Conservation (phyloP, 257 asterid species). For the Solanum pennellii region DNA sequence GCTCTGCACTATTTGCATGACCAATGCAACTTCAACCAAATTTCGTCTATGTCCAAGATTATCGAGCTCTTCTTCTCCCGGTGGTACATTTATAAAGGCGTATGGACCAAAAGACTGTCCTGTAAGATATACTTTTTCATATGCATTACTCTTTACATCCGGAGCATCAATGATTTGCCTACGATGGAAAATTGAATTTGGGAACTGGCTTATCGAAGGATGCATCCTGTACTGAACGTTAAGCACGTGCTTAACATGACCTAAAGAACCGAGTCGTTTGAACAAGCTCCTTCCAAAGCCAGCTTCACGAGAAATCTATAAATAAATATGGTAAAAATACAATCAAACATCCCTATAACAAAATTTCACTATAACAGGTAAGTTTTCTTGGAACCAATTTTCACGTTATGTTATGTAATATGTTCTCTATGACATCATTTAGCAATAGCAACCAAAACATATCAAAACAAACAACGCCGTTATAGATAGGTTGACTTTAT, state of each 20-base stretch:
- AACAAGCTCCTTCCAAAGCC: neutral
- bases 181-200: neutral
- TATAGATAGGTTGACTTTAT: neutral
- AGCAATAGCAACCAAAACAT: neutral
- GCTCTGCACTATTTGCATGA: conserved; percentile 28
- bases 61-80: conserved; percentile 40
- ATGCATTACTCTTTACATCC: neutral
- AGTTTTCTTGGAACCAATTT: neutral
- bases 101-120: conserved; percentile 50
- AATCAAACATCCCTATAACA: neutral
- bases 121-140: conserved; percentile 13
- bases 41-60: conserved; percentile 35
- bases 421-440: neutral
- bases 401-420: neutral
- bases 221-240: conserved; percentile 8
- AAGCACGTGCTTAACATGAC: neutral
- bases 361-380: neutral
- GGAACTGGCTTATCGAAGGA: conserved; percentile 2
- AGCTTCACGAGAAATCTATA: neutral
- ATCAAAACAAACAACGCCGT: neutral
- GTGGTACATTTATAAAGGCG: conserved; percentile 39
- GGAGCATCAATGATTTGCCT: neutral
- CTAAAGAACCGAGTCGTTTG: neutral
- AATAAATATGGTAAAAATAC: neutral
- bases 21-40: conserved; percentile 52